Conservation (phyloP, 306 rosid genomes). For the Rubus idaeus region DNA sequence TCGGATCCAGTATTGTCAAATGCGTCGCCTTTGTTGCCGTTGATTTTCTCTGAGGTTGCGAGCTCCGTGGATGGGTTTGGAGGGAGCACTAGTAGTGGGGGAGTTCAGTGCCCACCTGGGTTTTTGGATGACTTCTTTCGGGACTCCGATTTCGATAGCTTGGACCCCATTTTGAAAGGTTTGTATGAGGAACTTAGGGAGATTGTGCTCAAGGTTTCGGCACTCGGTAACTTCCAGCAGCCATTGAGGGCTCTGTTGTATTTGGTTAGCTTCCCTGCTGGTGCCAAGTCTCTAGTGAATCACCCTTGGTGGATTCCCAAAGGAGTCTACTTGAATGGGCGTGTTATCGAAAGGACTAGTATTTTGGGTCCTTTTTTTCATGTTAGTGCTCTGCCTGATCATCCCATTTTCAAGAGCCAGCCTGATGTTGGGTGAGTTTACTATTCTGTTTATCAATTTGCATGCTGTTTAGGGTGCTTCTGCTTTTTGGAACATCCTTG, state of each 20-base stretch:
- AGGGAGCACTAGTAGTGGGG: conserved; percentile 36
- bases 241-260: conserved; percentile 72
- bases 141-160: conserved; percentile 76
- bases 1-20: background rate
- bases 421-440: conserved; percentile 95
- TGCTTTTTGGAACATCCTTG: background rate
- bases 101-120: conserved; percentile 72
- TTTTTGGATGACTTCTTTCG: conserved; percentile 82
- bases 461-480: background rate
- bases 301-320: conserved; percentile 96
- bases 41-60: conserved; percentile 66
- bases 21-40: conserved; percentile 63
- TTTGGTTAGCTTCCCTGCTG: conserved; percentile 75
- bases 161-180: conserved; percentile 75
- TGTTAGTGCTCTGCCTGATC: conserved; percentile 88
- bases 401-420: conserved; percentile 67
- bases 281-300: conserved; percentile 79
- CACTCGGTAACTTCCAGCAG: conserved; percentile 88
- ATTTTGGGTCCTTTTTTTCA: conserved; percentile 95
- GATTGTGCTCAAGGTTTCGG: conserved; percentile 82
- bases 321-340: conserved; percentile 78
- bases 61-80: conserved; percentile 53
- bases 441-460: background rate
- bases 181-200: conserved; percentile 84
- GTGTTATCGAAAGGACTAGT: conserved; percentile 97